Percentiles rank a stretch among this genome's conserved stretches.
Evolutionary conservation across 306 rosid species (phyloP).

Genomic region (Casuarina equisetifolia): DNA sequence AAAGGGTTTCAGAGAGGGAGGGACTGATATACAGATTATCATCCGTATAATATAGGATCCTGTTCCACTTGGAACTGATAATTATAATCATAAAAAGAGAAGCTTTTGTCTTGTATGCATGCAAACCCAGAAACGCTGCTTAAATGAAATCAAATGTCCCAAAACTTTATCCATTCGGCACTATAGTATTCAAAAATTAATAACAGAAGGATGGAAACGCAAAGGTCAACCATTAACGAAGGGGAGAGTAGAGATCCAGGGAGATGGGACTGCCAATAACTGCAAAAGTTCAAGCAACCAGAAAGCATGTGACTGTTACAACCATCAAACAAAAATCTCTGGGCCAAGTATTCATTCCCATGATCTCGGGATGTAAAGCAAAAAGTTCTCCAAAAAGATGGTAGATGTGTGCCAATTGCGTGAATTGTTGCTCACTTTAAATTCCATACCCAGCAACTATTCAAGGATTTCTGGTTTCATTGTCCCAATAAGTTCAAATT

Average conservation of each 20-base stretch:
- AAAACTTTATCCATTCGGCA: background rate
- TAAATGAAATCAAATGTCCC: too few species aligned
- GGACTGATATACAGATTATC: background rate
- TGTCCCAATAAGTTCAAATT: background rate
- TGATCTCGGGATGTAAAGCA: background rate
- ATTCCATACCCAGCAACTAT: background rate
- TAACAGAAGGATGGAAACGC: background rate
- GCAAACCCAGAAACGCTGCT: too few species aligned
- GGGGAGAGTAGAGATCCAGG: background rate
- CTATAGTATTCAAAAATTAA: background rate
- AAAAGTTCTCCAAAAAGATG: background rate
- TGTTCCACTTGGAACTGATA: too few species aligned
- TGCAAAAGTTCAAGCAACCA: too few species aligned
- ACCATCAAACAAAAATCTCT: background rate
- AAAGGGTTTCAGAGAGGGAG: background rate
- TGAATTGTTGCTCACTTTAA: background rate
- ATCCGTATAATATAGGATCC: background rate
- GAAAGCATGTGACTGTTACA: too few species aligned
- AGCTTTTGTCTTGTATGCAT: too few species aligned
- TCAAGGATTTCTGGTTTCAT: background rate
- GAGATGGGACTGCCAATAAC: too few species aligned
- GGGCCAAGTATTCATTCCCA: background rate
- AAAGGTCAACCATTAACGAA: background rate
- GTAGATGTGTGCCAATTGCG: background rate
- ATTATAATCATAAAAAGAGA: too few species aligned